Percentiles rank a stretch among this genome's conserved stretches.
Conservation (phyloP, 257 asterid species). For the Plectranthus barbatus region DNA sequence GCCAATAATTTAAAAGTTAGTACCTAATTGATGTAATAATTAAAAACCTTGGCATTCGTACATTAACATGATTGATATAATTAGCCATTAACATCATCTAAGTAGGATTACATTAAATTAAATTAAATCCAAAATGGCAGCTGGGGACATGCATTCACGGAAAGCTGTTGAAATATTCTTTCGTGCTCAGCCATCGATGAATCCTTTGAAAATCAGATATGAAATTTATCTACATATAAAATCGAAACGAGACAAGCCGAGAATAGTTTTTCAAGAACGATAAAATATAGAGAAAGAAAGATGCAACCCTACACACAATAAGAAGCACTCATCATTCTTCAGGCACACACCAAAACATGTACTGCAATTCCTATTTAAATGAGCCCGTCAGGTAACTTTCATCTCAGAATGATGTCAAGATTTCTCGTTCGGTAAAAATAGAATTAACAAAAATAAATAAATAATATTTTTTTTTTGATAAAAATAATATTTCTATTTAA, state of each 20-base stretch:
- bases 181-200: slow-evolving; percentile 28
- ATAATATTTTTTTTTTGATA: too few species aligned
- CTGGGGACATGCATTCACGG: slow-evolving; percentile 35
- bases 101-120: background rate
- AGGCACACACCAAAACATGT: slow-evolving; percentile 4
- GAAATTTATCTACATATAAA: too few species aligned
- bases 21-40: background rate
- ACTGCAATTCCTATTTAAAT: slow-evolving; percentile 1
- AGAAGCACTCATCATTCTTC: background rate
- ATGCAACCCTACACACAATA: background rate
- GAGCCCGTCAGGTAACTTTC: slow-evolving; percentile 15
- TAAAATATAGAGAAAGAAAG: background rate
- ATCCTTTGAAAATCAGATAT: slow-evolving; percentile 7
- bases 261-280: background rate
- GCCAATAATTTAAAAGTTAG: background rate
- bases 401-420: slow-evolving; percentile 16
- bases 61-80: slow-evolving; percentile 18
- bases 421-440: slow-evolving; percentile 3
- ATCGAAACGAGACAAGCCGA: background rate
- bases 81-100: background rate
- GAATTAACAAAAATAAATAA: background rate
- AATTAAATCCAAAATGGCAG: background rate
- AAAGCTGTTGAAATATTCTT: slow-evolving; percentile 36
- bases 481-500: too few species aligned
- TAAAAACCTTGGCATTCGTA: background rate